Evolutionary conservation across 257 asterid species (phyloP).

Genomic region (Thymus mandschuricus): DNA sequence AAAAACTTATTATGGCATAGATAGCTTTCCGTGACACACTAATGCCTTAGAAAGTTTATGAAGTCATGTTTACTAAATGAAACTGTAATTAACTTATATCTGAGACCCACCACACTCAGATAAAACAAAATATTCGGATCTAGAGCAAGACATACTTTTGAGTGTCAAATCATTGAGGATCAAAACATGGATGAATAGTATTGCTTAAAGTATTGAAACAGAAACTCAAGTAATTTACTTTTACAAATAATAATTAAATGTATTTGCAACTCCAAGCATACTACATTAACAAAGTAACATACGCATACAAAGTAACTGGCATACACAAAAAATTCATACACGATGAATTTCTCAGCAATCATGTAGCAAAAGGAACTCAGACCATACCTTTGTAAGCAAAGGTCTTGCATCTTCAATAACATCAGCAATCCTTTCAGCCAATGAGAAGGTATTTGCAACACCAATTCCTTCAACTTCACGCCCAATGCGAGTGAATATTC

Average conservation of each 20-base stretch:
- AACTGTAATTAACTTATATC: background rate
- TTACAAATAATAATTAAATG: background rate
- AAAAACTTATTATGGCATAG: too few relatives aligned
- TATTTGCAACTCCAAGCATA: background rate
- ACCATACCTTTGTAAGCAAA: conserved; percentile 81
- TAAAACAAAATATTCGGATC: background rate
- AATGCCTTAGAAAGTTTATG: background rate
- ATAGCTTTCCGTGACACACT: background rate
- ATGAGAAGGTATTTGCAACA: conserved; percentile 62
- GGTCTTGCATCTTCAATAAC: conserved; percentile 89
- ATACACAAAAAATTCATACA: background rate
- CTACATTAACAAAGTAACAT: background rate
- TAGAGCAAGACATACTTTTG: conserved; percentile 1
- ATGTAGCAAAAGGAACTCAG: conserved; percentile 28
- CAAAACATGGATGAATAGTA: conserved; percentile 10
- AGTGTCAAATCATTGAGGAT: background rate
- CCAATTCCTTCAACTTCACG: conserved; percentile 93
- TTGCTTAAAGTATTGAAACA: background rate
- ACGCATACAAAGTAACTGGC: background rate
- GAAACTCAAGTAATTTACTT: background rate
- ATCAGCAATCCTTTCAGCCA: conserved; percentile 75
- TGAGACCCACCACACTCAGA: background rate
- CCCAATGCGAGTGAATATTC: conserved; percentile 95
- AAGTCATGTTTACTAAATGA: background rate
- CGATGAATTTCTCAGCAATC: background rate